A percentile compares a stretch with the other conserved stretches of the same genome.
These are phyloP conservation scores for Sarocladium strictum DNA, from an alignment of 2,329 filamentous ascomycete genomes.

Conservation along the genomic window DNA sequence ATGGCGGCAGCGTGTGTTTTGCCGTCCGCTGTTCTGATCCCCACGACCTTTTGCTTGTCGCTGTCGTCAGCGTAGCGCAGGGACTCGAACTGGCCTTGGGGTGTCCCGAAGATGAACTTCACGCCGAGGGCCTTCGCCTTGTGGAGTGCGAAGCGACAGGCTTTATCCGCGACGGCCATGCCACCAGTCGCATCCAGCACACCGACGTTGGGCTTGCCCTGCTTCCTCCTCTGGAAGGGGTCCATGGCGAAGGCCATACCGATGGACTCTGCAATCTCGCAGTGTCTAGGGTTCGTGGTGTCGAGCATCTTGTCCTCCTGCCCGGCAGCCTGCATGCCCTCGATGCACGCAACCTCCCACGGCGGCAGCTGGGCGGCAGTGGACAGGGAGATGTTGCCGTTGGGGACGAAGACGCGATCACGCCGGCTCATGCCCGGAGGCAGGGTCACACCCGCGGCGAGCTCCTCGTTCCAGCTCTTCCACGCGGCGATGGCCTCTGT, in stretches of 20 bases:
- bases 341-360: slow-evolving; percentile 30
- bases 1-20: slow-evolving; percentile 24
- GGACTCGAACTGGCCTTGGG: slow-evolving; percentile 23
- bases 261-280: slow-evolving; percentile 20
- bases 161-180: slow-evolving; percentile 37
- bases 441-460: slow-evolving; percentile 22
- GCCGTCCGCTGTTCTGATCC: slow-evolving; percentile 33
- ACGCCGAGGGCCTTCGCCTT: slow-evolving; percentile 34
- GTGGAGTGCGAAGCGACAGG: slow-evolving; percentile 38
- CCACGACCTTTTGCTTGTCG: slow-evolving; percentile 19
- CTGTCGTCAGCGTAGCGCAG: slow-evolving; percentile 14
- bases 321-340: slow-evolving; percentile 29
- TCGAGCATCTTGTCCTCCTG: slow-evolving; percentile 27
- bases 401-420: slow-evolving; percentile 32
- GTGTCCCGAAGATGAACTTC: slow-evolving; percentile 30
- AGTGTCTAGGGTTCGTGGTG: slow-evolving; percentile 21
- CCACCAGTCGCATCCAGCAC: slow-evolving; percentile 42
- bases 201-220: slow-evolving; percentile 22
- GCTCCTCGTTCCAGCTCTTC: slow-evolving; percentile 38
- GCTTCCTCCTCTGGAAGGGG: slow-evolving; percentile 24
- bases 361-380: slow-evolving; percentile 17
- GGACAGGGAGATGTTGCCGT: slow-evolving; percentile 26
- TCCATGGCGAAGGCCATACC: slow-evolving; percentile 27
- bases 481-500: slow-evolving; percentile 35
- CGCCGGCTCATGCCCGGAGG: slow-evolving; percentile 29